phyloP scores from a whole-genome alignment of 768 basidiomycete species.

The Mycena leptocephala region DNA sequence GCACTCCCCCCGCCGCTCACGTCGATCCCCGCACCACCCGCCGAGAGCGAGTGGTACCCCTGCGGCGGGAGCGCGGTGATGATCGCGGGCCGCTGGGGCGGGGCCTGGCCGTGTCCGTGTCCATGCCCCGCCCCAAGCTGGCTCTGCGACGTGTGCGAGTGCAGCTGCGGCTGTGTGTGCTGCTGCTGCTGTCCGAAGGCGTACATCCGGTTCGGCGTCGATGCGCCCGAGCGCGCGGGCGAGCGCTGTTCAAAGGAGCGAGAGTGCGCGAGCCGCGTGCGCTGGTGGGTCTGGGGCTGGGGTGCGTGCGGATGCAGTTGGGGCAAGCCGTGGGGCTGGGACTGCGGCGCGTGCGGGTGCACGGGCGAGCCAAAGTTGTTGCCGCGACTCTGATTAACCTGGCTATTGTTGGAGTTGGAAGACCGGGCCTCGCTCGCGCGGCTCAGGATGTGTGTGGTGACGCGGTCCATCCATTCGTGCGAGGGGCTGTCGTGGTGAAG shows the following conservation, averaged over 20 bases:
- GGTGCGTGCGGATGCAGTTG: not conserved
- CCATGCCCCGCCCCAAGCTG: not conserved
- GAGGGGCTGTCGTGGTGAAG: too few relatives aligned
- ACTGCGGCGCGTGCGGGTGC: not conserved
- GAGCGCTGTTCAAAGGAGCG: not conserved
- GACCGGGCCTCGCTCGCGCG: constrained; percentile 35
- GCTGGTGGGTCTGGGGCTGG: not conserved
- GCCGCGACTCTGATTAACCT: too few relatives aligned
- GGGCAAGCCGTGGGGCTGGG: too few relatives aligned
- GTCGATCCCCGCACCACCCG: constrained; percentile 23
- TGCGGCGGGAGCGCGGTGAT: not conserved
- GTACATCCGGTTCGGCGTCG: not conserved
- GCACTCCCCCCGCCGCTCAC: constrained; percentile 38
- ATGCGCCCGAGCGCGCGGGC: not conserved
- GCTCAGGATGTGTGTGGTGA: constrained; percentile 60
- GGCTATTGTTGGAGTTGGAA: not conserved
- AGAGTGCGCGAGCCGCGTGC: not conserved
- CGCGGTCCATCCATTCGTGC: constrained; percentile 88
- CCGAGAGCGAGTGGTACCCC: constrained; percentile 19
- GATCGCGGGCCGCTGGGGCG: constrained; percentile 29
- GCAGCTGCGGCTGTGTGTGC: not conserved
- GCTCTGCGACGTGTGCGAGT: not conserved
- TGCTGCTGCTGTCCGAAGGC: not conserved
- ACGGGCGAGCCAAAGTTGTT: not conserved
- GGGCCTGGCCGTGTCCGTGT: too few relatives aligned